Conservation (phyloP, 1,284 basidiomycete genomes). For the Tausonia pullulans region DNA sequence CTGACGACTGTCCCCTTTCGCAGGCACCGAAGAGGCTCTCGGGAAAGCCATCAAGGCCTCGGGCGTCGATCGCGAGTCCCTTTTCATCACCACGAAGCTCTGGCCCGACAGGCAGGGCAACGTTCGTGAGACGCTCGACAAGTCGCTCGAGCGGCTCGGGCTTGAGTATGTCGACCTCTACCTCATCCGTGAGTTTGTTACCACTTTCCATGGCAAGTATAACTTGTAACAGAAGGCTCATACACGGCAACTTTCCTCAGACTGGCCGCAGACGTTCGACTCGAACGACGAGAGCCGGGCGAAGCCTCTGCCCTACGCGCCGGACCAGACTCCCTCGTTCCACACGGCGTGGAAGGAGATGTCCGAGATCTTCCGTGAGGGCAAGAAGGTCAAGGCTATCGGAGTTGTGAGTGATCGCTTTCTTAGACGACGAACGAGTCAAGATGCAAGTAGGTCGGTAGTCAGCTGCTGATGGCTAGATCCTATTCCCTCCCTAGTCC, state of each 20-base stretch:
- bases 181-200: constrained; percentile 33
- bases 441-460: too few species aligned
- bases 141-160: constrained; percentile 26
- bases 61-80: background rate
- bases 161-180: constrained; percentile 28
- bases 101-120: constrained; percentile 6
- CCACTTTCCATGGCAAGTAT: too few species aligned
- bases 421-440: too few species aligned
- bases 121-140: constrained; percentile 19
- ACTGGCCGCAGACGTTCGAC: constrained; percentile 1
- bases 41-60: constrained; percentile 5
- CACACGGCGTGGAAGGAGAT: constrained; percentile 6
- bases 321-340: constrained; percentile 4
- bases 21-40: constrained; percentile 42
- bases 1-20: constrained; percentile 7
- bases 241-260: too few species aligned
- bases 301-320: background rate
- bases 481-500: background rate
- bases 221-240: too few species aligned
- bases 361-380: constrained; percentile 3
- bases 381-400: constrained; percentile 8
- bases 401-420: background rate
- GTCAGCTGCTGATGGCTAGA: too few species aligned
- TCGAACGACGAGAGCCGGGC: background rate
- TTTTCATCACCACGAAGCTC: constrained; percentile 8